phyloP scores from a whole-genome alignment of 2,329 filamentous ascomycete species.

The Alternaria sp. region DNA sequence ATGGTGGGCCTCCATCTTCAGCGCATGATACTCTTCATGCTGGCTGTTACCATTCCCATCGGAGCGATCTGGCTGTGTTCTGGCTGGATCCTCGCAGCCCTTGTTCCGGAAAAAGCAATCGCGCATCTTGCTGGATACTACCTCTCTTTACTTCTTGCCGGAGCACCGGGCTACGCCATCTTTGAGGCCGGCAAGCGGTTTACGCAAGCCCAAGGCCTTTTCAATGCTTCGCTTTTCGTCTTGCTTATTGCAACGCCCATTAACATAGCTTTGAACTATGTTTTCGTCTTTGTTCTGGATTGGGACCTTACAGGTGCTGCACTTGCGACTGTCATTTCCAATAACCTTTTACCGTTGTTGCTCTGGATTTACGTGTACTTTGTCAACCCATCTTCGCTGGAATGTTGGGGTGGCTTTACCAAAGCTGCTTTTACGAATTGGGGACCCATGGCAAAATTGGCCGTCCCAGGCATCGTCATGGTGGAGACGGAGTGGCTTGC shows the following conservation, averaged over 20 bases:
- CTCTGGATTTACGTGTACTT: conserved; percentile 58
- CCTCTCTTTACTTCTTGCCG: conserved; percentile 58
- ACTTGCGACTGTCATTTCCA: conserved; percentile 59
- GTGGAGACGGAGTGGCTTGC: conserved; percentile 71
- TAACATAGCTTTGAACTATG: conserved; percentile 60
- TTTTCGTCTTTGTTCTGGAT: conserved; percentile 53
- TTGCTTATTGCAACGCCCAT: conserved; percentile 59
- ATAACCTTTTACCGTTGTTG: conserved; percentile 59
- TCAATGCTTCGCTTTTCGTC: conserved; percentile 59
- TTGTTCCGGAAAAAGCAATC: conserved; percentile 59
- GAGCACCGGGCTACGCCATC: conserved; percentile 62
- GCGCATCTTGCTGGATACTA: conserved; percentile 61
- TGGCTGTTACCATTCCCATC: conserved; percentile 58
- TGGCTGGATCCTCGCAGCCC: conserved; percentile 55
- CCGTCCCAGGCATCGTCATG: conserved; percentile 90
- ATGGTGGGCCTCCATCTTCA: conserved; percentile 63
- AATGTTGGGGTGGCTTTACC: conserved; percentile 77
- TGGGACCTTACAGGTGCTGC: conserved; percentile 63
- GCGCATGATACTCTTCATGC: conserved; percentile 61
- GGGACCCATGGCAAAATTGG: conserved; percentile 86
- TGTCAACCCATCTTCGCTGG: conserved; percentile 48
- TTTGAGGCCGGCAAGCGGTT: conserved; percentile 65
- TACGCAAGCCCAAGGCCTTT: conserved; percentile 64
- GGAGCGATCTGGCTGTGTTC: conserved; percentile 60
- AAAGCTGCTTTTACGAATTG: conserved; percentile 74